Percentiles rank a stretch among this genome's conserved stretches.
These are phyloP conservation scores for Arctium minus DNA, from an alignment of 129 eudicot species.

Conservation along the genomic window DNA sequence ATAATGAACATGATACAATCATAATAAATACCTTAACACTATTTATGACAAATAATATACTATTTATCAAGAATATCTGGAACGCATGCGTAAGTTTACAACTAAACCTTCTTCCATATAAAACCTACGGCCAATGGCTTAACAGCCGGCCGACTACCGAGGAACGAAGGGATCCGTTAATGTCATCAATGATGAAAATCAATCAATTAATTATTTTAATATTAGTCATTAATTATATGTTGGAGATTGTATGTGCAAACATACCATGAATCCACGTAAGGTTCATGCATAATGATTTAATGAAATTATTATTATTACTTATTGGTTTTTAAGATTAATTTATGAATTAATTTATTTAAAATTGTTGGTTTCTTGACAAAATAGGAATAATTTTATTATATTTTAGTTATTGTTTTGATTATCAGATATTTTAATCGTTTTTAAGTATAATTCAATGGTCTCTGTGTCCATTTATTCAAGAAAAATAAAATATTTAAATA, in stretches of 20 bases:
- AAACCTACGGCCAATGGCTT: no score
- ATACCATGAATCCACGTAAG: background rate
- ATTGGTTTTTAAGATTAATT: no score
- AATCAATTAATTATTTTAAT: no score
- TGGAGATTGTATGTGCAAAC: background rate
- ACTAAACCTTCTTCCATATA: no score
- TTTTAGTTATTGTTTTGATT: background rate
- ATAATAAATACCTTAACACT: no score
- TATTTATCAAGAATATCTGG: no score
- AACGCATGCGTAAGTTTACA: no score
- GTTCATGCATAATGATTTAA: background rate
- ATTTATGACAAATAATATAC: no score
- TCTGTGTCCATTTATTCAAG: background rate
- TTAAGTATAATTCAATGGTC: background rate
- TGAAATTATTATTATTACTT: background rate
- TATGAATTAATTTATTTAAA: no score
- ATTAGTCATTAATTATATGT: no score
- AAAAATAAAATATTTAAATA: background rate
- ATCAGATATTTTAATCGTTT: background rate
- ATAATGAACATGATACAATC: no score
- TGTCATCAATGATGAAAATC: background rate
- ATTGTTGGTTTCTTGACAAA: background rate
- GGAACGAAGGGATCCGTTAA: background rate
- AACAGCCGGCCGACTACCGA: background rate
- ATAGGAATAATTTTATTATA: background rate